phyloP scores from a whole-genome alignment of 2,329 filamentous ascomycete species.

The Alternaria rosae region DNA sequence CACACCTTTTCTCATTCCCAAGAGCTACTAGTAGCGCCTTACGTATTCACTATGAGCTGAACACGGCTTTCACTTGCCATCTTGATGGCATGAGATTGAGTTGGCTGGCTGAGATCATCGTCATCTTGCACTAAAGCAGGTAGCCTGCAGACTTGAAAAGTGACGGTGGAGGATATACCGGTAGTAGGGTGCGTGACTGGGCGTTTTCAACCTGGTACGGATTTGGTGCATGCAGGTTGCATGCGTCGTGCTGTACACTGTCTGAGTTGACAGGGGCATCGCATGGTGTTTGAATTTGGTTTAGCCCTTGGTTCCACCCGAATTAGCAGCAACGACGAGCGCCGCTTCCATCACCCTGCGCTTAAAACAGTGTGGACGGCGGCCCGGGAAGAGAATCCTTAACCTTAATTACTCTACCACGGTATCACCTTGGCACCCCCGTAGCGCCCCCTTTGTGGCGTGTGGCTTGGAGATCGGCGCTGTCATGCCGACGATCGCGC shows the following conservation, averaged over 20 bases:
- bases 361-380: constrained; percentile 20
- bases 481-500: constrained; percentile 22
- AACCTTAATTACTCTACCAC: constrained; percentile 35
- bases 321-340: constrained; percentile 30
- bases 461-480: constrained; percentile 22
- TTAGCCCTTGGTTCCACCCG: constrained; percentile 30
- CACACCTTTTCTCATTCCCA: constrained; percentile 1
- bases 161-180: constrained; percentile 10
- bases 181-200: constrained; percentile 15
- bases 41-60: constrained; percentile 15
- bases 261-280: constrained; percentile 22
- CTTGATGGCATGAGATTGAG: constrained; percentile 15
- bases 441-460: not conserved
- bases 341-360: constrained; percentile 30
- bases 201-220: constrained; percentile 18
- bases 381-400: constrained; percentile 27
- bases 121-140: constrained; percentile 15
- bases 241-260: constrained; percentile 9
- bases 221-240: constrained; percentile 15
- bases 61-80: constrained; percentile 14
- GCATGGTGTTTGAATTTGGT: constrained; percentile 31
- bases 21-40: constrained; percentile 5
- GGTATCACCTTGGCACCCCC: constrained; percentile 13
- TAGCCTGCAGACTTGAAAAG: constrained; percentile 13
- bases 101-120: constrained; percentile 15